Conservation (phyloP, 1,284 basidiomycete species). For the Porodaedalea pini region DNA sequence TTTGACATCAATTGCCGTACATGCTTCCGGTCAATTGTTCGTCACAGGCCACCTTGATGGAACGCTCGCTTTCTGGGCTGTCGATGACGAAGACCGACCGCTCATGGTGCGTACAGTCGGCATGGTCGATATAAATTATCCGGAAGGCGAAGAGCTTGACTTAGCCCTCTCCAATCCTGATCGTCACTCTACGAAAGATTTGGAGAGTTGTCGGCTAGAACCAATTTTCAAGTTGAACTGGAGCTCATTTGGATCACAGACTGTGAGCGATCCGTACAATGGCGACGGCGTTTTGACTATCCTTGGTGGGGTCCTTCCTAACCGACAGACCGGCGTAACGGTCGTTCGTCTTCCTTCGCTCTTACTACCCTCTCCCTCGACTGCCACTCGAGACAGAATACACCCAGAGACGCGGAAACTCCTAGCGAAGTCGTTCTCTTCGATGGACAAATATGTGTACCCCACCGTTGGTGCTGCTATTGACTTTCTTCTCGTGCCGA, state of each 20-base stretch:
- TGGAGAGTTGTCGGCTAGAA: slow-evolving; percentile 44
- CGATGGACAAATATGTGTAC: slow-evolving; percentile 60
- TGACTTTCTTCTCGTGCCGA: slow-evolving; percentile 78
- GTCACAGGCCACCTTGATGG: slow-evolving; percentile 83
- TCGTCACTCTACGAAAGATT: slow-evolving; percentile 14
- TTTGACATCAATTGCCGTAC: slow-evolving; percentile 69
- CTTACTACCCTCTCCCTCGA: slow-evolving; percentile 49
- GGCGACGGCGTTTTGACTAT: slow-evolving; percentile 73
- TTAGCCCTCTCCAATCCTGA: slow-evolving; percentile 33
- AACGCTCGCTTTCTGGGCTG: slow-evolving; percentile 82
- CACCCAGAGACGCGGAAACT: slow-evolving; percentile 57
- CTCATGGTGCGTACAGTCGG: slow-evolving; percentile 75
- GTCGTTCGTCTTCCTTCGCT: slow-evolving; percentile 73
- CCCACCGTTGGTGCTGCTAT: slow-evolving; percentile 59
- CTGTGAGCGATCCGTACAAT: slow-evolving; percentile 56
- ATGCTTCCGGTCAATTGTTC: slow-evolving; percentile 69
- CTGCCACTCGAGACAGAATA: slow-evolving; percentile 35
- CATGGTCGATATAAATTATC: slow-evolving; percentile 47
- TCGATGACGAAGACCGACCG: slow-evolving; percentile 78
- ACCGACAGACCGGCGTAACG: slow-evolving; percentile 63
- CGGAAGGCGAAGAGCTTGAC: slow-evolving; percentile 47
- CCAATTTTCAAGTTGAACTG: slow-evolving; percentile 89
- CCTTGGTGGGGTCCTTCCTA: slow-evolving; percentile 66
- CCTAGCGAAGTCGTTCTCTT: slow-evolving; percentile 59
- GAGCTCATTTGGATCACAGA: slow-evolving; percentile 60